Evolutionary conservation across 805 yeast species (phyloP), one percentile per base, ranked within the genome.

Genomic region (Cyberlindnera xylosilytica): DNA sequence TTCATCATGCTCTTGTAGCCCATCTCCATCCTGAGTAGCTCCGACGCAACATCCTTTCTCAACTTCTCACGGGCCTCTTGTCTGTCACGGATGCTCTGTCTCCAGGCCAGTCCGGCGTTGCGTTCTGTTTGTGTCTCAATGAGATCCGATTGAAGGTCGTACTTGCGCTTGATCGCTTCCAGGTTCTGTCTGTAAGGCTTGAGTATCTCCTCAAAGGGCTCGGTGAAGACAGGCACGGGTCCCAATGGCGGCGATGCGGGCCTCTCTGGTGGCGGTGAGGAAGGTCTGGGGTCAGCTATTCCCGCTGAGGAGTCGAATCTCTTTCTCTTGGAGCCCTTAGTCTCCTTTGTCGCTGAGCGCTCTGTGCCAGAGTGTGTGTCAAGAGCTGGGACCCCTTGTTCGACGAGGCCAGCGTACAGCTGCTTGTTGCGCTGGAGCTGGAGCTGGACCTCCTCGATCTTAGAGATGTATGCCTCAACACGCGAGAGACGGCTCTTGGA

Each of bases 401-500:
- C 51, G 8, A 63, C 47, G 12, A 37, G 32, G 1, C 42, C 28
- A 16, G 58, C 54, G 35, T 52, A 51, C 0, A 38, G 36, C 2
- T 31, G 38, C 20, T 42, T 60, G 11, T 57, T 52, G 10, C 43
- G 44, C 28, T 49, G 53, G 12, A 62, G 44, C 7, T 52, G 40
- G 4, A 43, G 40, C n/a, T 64, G 60, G 0, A 58, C 30, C 16
- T 55, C 51, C 30, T 66, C 70, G 19, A 68, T 60, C 23, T 54
- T 50, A n/a, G 54, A 31, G 6, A 66, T 49, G 44, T 62, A 46
- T 15, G 65, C 53, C 38, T 65, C 68, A 2, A 65, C 57, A 30
- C 68, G 53, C 1, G 54, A 23, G 3, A 63, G 37, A 34, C 69
- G 49, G 3, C 66, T 52, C 13, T 43, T 40, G 11, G 61, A 50